Evolutionary conservation across 495 filamentous ascomycete species (phyloP), one percentile per base, ranked within the genome.

Genomic region (Pyronema domesticum): DNA sequence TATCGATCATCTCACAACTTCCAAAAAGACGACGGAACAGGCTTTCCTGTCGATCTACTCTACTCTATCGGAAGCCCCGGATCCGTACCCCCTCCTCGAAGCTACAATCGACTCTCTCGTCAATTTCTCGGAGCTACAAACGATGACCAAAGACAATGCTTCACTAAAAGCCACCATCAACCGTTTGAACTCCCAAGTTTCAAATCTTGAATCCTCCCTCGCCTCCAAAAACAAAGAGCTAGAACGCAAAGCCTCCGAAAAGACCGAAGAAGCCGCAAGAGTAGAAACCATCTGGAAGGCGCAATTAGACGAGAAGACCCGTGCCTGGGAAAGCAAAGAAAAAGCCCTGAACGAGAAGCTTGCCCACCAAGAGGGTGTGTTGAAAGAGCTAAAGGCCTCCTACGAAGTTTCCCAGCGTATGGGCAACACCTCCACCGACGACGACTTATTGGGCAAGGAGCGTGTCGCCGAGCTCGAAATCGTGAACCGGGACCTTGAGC

Each of bases 281-380:
- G 79, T 94, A 18, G 91, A 96, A 68, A 69, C 75, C 7, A 89
- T 89, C 1, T 96, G 91, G 89, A 76, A 81, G 7, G 86, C 85
- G 14, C 89, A 95, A n/a, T 67, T 99, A 35, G 77, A 81, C 35
- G 91, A 99, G 73, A 95, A 95, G 70, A 80, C 86, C 57, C 86
- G 89, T 64, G 96, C 96, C 64, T 96, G 91, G 91, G 79, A 83
- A 55, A 83, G 89, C 34, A 96, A 94, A 66, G 91, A 99, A 72
- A 84, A 83, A 67, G 83, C 76, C 40, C 70, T 95, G 40, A 86
- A 91, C 61, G 89, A 95, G 58, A 95, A 95, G 66, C 73, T 94
- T 17, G 91, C 94, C 65, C 89, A 82, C 59, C 91, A 96, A 64
- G 91, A 99, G 34, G 80, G 87, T 6, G 70, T 96, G 40, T 68